phyloP scores from a whole-genome alignment of 257 asterid genomes.

The Misopates orontium region DNA sequence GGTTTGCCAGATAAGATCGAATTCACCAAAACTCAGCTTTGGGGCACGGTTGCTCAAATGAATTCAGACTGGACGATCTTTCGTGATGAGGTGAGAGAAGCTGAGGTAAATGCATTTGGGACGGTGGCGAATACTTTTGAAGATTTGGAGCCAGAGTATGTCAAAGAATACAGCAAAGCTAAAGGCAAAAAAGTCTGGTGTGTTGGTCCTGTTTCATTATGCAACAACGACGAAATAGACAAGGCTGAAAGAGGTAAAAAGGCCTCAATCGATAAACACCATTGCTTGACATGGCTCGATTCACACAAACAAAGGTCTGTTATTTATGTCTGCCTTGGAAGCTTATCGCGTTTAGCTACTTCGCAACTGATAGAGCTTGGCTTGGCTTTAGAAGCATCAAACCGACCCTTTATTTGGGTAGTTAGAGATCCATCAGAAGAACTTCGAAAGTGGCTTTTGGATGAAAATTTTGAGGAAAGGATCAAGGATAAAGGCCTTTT shows the following conservation, averaged over 20 bases:
- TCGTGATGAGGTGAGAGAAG: conserved; percentile 21
- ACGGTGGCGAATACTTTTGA: conserved; percentile 48
- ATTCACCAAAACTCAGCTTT: conserved; percentile 43
- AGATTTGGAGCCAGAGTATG: conserved; percentile 46
- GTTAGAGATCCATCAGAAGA: conserved; percentile 23
- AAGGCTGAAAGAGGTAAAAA: conserved; percentile 40
- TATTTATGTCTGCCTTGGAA: conserved; percentile 53
- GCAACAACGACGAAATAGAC: conserved; percentile 32
- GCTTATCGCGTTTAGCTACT: conserved; percentile 36
- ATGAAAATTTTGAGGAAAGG: conserved; percentile 32
- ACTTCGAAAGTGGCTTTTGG: conserved; percentile 17
- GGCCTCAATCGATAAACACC: conserved; percentile 26
- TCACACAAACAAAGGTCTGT: conserved; percentile 32
- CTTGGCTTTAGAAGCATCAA: conserved; percentile 42
- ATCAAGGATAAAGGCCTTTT: conserved; percentile 33
- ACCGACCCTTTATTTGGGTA: conserved; percentile 37
- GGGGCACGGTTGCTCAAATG: conserved; percentile 22
- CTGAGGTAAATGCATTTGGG: conserved; percentile 43
- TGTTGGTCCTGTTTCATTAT: conserved; percentile 51
- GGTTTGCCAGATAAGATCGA: conserved; percentile 48
- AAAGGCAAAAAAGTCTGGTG: conserved; percentile 39
- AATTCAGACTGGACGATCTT: conserved; percentile 8
- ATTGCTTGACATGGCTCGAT: conserved; percentile 49
- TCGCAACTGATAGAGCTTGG: conserved; percentile 49
- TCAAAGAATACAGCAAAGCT: conserved; percentile 29